Evolutionary conservation across 495 filamentous ascomycete genomes (phyloP), one percentile per base, ranked within the genome.

Genomic region (Talaromyces trachyspermus): DNA sequence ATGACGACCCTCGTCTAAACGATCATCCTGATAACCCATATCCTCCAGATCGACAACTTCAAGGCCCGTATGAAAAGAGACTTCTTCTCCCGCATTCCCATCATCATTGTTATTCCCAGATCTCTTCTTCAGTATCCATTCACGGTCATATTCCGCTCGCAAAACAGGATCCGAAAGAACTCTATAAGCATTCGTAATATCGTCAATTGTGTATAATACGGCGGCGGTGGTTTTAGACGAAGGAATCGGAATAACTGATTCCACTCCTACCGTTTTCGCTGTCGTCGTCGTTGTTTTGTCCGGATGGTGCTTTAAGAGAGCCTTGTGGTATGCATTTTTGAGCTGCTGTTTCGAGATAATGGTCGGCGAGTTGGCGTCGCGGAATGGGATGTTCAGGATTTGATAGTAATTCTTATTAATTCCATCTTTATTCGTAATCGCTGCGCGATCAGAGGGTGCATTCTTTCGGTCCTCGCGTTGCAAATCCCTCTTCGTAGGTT

Each of bases 11-110:
- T n/a, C 30, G 41, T 7, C 29, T 20, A 22, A 14, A 36, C 33
- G 29, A 15, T 46, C 30, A 5, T 25, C 29, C 7, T 26, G 18
- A 4, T 36, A 27, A 4, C 43, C 53, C 23, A 95, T 61, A 53
- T 89, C 88, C 58, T 92, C 89, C 18, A 95, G 65, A 68, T 95
- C 89, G n/a, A 92, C 74, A 1, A 76, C 76, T 60, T 94, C 87
- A 24, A 89, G 61, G 2, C 86, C 88, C 0, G 83, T 84, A 48
- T 79, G 80, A 57, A 80, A 81, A 1, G 62, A 59, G 25, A 55
- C 25, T 57, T 55, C 38, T 63, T 58, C 49, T 60, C 56, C 18
- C 55, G 54, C 40, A 52, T 59, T 14, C 49, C 54, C 17, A 43
- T 39, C 32, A 56, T 64, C 19, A 19, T 1, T 14, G 15, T 17